Evolutionary conservation across 495 filamentous ascomycete species (phyloP).

Genomic region (Aspergillus ellipticus): DNA sequence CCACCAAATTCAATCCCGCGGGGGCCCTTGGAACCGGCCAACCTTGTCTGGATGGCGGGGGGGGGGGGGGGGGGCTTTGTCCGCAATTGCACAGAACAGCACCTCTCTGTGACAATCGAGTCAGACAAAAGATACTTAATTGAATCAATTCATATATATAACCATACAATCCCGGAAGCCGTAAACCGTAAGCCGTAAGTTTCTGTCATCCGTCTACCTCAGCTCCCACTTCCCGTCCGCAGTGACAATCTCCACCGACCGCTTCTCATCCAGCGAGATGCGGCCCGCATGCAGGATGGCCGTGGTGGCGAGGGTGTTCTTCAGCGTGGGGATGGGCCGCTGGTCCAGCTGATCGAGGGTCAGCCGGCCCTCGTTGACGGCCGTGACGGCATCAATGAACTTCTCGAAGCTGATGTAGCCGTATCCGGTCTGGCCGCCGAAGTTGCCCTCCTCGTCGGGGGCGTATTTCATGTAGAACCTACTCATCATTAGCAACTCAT

Average conservation of each 20-base stretch:
- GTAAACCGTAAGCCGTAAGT: too few relatives aligned
- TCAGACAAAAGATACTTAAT: too few relatives aligned
- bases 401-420: constrained; percentile 95
- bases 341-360: constrained; percentile 72
- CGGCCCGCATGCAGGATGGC: constrained; percentile 88
- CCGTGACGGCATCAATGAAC: constrained; percentile 82
- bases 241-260: constrained; percentile 68
- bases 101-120: too few relatives aligned
- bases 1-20: too few relatives aligned
- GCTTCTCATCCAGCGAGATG: constrained; percentile 72
- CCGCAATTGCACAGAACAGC: too few relatives aligned
- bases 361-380: constrained; percentile 66
- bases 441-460: constrained; percentile 92
- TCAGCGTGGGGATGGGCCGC: constrained; percentile 77
- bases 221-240: constrained; percentile 60
- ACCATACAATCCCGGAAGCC: too few relatives aligned
- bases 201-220: constrained; percentile 43
- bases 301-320: constrained; percentile 85
- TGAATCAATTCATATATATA: too few relatives aligned
- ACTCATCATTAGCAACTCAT: background rate
- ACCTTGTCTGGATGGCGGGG: too few relatives aligned
- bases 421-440: constrained; percentile 85
- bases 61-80: too few relatives aligned
- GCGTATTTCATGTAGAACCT: constrained; percentile 95
- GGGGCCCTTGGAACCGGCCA: too few relatives aligned